Evolutionary conservation across 106 monocot species (phyloP).

Genomic region (Vanilla planifolia): DNA sequence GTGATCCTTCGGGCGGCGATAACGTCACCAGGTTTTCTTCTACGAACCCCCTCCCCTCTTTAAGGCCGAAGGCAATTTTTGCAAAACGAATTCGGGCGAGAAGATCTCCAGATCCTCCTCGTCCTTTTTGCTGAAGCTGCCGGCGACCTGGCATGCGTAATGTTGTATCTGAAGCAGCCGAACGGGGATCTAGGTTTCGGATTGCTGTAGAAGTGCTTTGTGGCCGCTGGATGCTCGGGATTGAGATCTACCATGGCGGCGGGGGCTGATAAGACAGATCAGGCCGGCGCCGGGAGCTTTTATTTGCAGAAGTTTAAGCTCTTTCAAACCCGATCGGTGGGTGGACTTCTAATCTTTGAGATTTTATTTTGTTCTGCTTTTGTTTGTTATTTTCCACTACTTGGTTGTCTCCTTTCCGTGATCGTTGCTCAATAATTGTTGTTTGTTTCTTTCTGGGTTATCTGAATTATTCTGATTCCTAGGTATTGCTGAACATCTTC

Average conservation of each 20-base stretch:
- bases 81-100: neutral
- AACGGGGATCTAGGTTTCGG: conserved; percentile 18
- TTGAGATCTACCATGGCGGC: conserved; percentile 16
- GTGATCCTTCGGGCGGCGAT: conserved; percentile 4
- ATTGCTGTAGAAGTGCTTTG: conserved; percentile 10
- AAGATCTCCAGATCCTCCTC: neutral
- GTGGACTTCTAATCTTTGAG: neutral
- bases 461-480: conserved; percentile 4
- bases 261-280: conserved; percentile 5
- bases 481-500: neutral
- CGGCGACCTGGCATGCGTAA: neutral
- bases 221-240: conserved; percentile 20
- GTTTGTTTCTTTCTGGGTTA: conserved; percentile 2
- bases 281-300: conserved; percentile 8
- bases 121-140: no score
- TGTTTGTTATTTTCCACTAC: conserved; percentile 4
- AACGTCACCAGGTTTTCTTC: no score
- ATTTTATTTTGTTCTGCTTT: conserved; percentile 3
- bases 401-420: neutral
- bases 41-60: neutral
- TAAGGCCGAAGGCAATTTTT: neutral
- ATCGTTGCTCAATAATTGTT: neutral
- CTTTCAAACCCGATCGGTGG: conserved; percentile 66
- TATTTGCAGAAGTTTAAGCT: conserved; percentile 52
- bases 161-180: conserved; percentile 35